These are phyloP conservation scores for Aspergillus avenaceus DNA, from an alignment of 495 filamentous ascomycete species.

Conservation along the genomic window DNA sequence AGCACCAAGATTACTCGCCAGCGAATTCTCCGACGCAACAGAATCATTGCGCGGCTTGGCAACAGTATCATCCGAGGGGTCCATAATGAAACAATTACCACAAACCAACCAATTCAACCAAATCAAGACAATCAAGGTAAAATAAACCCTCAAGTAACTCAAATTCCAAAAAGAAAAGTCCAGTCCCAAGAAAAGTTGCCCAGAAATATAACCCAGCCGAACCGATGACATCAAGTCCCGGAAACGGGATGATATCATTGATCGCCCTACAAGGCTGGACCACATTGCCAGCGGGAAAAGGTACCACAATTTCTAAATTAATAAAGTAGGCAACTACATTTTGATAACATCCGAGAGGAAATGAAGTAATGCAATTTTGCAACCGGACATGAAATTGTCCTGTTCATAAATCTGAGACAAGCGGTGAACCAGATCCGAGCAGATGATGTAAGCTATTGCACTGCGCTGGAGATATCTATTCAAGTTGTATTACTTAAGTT, in stretches of 20 bases:
- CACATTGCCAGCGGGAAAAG: background rate
- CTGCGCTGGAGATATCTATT: too few species aligned
- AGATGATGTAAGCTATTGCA: too few species aligned
- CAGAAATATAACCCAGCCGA: too few species aligned
- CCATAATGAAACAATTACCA: too few species aligned
- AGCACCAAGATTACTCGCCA: background rate
- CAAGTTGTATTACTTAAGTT: too few species aligned
- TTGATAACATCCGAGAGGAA: too few species aligned
- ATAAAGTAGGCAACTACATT: background rate
- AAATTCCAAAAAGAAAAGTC: too few species aligned
- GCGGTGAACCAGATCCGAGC: background rate
- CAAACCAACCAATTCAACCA: too few species aligned
- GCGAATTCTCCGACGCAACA: background rate
- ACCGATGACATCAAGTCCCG: conserved; percentile 5
- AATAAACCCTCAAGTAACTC: too few species aligned
- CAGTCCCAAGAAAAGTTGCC: too few species aligned
- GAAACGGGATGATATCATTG: conserved; percentile 9
- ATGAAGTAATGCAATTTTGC: background rate
- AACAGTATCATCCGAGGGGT: conserved; percentile 2
- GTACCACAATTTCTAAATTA: background rate
- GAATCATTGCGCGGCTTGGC: background rate
- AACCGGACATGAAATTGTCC: background rate
- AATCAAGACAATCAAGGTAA: too few species aligned
- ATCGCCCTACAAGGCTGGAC: background rate
- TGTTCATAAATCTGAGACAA: background rate